Percentiles rank a stretch among this genome's conserved stretches.
These are phyloP conservation scores for Zangia roseola DNA, from an alignment of 768 basidiomycete species.

Conservation along the genomic window DNA sequence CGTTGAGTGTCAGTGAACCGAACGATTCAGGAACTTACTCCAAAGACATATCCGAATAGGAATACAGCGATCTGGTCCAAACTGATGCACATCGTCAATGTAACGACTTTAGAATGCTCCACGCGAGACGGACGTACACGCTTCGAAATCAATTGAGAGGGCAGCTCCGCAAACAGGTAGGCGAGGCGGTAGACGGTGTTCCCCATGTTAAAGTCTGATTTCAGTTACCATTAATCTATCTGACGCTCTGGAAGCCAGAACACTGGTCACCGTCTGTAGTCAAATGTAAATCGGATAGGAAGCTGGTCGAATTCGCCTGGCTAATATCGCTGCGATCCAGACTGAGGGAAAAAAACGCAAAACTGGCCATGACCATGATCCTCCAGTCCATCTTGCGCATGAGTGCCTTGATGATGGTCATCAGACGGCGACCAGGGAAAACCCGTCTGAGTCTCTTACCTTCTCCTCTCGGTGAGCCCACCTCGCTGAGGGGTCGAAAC, in stretches of 20 bases:
- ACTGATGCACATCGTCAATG: constrained; percentile 29
- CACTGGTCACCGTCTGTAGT: constrained; percentile 47
- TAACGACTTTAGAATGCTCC: too few species aligned
- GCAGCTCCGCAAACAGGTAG: constrained; percentile 54
- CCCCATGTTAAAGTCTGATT: constrained; percentile 52
- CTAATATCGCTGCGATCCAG: constrained; percentile 52
- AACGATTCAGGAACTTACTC: constrained; percentile 27
- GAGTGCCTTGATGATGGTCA: too few species aligned
- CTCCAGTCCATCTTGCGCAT: constrained; percentile 61
- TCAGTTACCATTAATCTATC: neutral
- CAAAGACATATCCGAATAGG: constrained; percentile 58
- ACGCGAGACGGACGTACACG: constrained; percentile 37
- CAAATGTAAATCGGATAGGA: constrained; percentile 53
- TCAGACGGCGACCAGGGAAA: too few species aligned
- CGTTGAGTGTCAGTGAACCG: neutral
- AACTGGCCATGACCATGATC: constrained; percentile 54
- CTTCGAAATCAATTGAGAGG: constrained; percentile 60
- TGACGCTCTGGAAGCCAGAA: constrained; percentile 5
- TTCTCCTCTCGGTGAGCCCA: constrained; percentile 62
- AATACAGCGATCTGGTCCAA: constrained; percentile 66
- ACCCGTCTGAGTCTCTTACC: too few species aligned
- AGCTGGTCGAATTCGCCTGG: constrained; percentile 58
- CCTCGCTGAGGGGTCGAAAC: constrained; percentile 54
- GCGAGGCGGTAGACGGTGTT: constrained; percentile 52
- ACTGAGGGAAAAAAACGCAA: constrained; percentile 57